Evolutionary conservation across 2,329 filamentous ascomycete genomes (phyloP).

Genomic region (Chalara sp.): DNA sequence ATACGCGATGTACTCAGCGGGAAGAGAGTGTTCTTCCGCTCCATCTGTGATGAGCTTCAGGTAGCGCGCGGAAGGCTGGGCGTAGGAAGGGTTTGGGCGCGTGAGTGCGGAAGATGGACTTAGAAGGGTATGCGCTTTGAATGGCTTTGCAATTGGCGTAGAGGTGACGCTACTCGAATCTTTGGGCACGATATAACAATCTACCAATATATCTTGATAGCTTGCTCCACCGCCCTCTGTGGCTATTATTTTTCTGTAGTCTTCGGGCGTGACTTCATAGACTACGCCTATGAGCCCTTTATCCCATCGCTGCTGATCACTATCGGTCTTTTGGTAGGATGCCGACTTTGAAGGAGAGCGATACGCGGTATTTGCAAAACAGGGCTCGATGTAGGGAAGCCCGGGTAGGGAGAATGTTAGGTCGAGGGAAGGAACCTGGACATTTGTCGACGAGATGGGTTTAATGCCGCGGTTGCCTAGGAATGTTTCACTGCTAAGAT

Average conservation of each 20-base stretch:
- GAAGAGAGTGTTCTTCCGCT: constrained; percentile 73
- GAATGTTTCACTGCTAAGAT: constrained; percentile 76
- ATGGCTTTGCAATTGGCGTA: constrained; percentile 54
- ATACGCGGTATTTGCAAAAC: constrained; percentile 78
- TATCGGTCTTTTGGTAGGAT: constrained; percentile 21
- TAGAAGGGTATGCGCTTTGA: constrained; percentile 81
- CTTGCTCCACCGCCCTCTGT: constrained; percentile 82
- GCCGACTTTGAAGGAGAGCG: constrained; percentile 30
- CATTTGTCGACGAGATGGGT: constrained; percentile 74
- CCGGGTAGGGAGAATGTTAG: constrained; percentile 84
- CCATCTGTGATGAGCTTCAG: constrained; percentile 73
- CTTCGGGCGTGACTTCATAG: constrained; percentile 80
- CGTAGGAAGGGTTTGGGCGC: constrained; percentile 64
- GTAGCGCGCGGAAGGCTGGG: constrained; percentile 80
- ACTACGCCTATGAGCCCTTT: constrained; percentile 88
- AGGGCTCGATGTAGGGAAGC: constrained; percentile 81
- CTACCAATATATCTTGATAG: constrained; percentile 79
- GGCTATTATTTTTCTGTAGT: constrained; percentile 80
- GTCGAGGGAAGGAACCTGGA: constrained; percentile 69
- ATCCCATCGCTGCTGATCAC: constrained; percentile 56
- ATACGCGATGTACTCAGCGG: constrained; percentile 69
- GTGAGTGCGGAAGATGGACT: constrained; percentile 28
- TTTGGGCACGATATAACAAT: constrained; percentile 64
- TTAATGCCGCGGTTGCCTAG: constrained; percentile 69
- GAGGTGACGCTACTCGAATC: constrained; percentile 53